phyloP scores from a whole-genome alignment of 2,329 filamentous ascomycete species.

The Colletotrichum euphorbiae region DNA sequence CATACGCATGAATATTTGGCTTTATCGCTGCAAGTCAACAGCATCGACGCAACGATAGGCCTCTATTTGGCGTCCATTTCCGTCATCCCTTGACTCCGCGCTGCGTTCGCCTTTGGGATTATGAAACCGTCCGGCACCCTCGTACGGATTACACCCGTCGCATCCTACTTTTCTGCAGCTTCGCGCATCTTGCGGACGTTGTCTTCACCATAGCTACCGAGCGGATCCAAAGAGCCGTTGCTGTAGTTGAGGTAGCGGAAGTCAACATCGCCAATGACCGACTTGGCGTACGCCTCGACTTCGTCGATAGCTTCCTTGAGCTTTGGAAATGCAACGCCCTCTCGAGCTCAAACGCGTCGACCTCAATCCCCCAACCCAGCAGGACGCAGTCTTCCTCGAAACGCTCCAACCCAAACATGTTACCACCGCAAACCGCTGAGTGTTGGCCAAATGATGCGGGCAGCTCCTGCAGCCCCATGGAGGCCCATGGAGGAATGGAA shows the following conservation, averaged over 20 bases:
- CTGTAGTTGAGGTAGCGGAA: no score
- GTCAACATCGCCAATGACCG: no score
- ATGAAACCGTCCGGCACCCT: constrained; percentile 9
- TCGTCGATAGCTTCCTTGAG: not conserved
- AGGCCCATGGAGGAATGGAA: not conserved
- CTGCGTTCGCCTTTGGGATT: not conserved
- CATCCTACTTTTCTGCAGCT: constrained; percentile 36
- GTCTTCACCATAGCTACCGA: constrained; percentile 42
- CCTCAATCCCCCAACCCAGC: constrained; percentile 18
- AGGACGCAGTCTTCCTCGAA: constrained; percentile 20
- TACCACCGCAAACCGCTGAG: not conserved
- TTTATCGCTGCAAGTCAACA: constrained; percentile 10
- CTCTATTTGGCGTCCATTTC: not conserved
- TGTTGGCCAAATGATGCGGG: not conserved
- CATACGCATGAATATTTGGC: not conserved
- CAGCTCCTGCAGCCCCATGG: not conserved
- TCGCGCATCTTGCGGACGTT: constrained; percentile 42
- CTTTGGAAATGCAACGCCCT: not conserved
- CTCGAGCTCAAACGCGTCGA: not conserved
- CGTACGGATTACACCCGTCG: not conserved
- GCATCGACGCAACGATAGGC: not conserved
- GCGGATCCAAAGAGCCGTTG: no score
- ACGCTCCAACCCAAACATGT: constrained; percentile 37
- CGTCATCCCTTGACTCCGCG: not conserved
- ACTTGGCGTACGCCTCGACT: not conserved